Conservation (phyloP, 257 asterid species). For the Fraxinus quadrangulata region DNA sequence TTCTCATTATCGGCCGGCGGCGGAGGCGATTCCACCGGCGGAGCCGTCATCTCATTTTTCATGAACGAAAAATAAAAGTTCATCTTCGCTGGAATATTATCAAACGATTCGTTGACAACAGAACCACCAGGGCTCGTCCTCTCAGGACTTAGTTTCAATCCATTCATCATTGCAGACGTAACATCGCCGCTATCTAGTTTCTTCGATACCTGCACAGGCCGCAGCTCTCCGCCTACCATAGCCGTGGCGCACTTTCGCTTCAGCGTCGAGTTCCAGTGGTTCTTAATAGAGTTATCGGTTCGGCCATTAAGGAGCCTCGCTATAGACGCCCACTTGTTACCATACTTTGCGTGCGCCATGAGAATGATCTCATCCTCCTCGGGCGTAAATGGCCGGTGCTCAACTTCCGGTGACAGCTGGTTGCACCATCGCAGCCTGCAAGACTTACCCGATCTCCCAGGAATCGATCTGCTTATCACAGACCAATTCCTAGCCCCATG, state of each 20-base stretch:
- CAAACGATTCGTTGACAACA: constrained; percentile 23
- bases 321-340: constrained; percentile 53
- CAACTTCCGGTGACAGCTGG: constrained; percentile 59
- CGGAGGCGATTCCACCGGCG: constrained; percentile 19
- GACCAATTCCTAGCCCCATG: constrained; percentile 61
- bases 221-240: constrained; percentile 23
- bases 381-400: constrained; percentile 46
- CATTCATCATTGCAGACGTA: constrained; percentile 28
- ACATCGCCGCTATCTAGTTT: constrained; percentile 38
- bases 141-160: constrained; percentile 16
- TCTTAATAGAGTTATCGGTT: constrained; percentile 52
- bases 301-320: constrained; percentile 43
- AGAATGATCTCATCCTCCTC: constrained; percentile 52
- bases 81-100: not conserved
- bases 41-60: not conserved
- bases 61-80: constrained; percentile 15
- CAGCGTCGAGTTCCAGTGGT: constrained; percentile 55
- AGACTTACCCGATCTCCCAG: constrained; percentile 61
- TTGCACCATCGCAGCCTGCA: constrained; percentile 61
- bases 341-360: constrained; percentile 39
- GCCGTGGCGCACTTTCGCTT: constrained; percentile 29
- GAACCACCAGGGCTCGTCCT: constrained; percentile 28
- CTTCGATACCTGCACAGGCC: constrained; percentile 34
- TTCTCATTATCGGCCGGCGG: constrained; percentile 9
- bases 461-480: constrained; percentile 42